Base-by-base conservation (phyloP, 2,329 filamentous ascomycete species). In the Thelonectria olida region DNA sequence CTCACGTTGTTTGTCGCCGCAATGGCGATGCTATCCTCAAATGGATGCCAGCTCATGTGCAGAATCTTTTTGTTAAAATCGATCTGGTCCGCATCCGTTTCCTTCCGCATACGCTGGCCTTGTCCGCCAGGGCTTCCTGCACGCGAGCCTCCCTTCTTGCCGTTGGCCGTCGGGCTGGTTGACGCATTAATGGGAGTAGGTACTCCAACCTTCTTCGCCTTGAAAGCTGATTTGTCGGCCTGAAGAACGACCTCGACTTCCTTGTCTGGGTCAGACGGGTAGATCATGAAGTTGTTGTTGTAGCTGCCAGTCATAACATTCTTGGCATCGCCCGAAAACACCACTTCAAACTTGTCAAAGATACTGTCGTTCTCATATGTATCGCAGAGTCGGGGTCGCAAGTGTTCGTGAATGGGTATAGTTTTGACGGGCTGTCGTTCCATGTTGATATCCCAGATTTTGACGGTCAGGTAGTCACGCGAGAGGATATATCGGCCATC, bases 231-330 rank as follows among this genome's bases (percentile, higher is more conserved):
- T 83, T 99, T 99, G 78, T 99, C 96, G 38, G 96, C 96, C 79
- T 99, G 96, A 58, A 99, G 83, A 47, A 99, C 96, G 48, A 99
- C 94, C 79, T 99, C 96, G 3, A 95, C 95, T 76, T 99, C 96
- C 81, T 96, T 96, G 68, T 95, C 92, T 7, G 94, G 92, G 73
- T 98, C 95, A 23, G 94, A 96, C 5, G 96, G 96, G 78, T 98
- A 99, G 75, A 99, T 99, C 96, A 99, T 99, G 84, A 99, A 98
- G 82, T 99, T 99, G 83, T 99, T 99, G 86, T 99, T 99, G 84
- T 99, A 99, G 76, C 93, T 97, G 71, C 96, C 96, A 6, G 96
- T 99, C 96, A 99, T 99, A 68, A 98, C 96, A 72, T 99, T 98
- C 85, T 97, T 96, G 38, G 93, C 93, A 78, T 98, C 95, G 22